These are phyloP conservation scores for Epichloe baconii DNA, from an alignment of 2,329 filamentous ascomycete genomes.

Conservation along the genomic window DNA sequence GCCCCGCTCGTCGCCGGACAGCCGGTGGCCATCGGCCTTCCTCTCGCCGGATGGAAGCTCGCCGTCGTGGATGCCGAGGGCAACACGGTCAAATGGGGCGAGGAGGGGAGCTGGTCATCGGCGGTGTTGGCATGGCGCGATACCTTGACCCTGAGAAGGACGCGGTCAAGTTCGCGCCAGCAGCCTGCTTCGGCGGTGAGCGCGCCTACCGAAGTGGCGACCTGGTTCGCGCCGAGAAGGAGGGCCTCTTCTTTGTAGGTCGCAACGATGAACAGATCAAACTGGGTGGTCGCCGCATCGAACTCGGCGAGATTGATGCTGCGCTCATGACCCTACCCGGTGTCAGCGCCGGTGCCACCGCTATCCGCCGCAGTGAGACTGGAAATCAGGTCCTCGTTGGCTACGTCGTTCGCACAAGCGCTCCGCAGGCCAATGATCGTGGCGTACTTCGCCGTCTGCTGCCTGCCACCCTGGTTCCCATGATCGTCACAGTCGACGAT, in stretches of 20 bases:
- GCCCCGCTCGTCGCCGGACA: conserved; percentile 9
- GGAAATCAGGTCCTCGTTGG: conserved; percentile 12
- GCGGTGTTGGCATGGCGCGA: conserved; percentile 12
- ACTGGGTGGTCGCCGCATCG: conserved; percentile 15
- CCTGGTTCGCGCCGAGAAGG: conserved; percentile 11
- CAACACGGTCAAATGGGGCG: conserved; percentile 25
- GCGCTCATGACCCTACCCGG: conserved; percentile 10
- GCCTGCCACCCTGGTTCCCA: conserved; percentile 10
- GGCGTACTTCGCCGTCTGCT: conserved; percentile 6
- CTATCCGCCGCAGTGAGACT: conserved; percentile 9
- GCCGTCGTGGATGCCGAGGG: conserved; percentile 24
- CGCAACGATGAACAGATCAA: conserved; percentile 18
- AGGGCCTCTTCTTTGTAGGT: conserved; percentile 13
- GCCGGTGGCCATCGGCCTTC: conserved; percentile 11
- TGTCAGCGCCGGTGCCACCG: conserved; percentile 9
- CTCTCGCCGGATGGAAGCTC: conserved; percentile 12
- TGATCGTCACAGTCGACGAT: conserved; percentile 9
- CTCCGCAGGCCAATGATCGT: background rate
- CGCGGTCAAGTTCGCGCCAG: conserved; percentile 10
- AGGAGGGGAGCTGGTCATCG: conserved; percentile 13
- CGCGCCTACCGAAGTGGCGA: conserved; percentile 15
- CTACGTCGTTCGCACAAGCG: conserved; percentile 8
- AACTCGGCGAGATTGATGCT: conserved; percentile 16
- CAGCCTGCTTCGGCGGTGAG: conserved; percentile 9
- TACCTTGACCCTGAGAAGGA: conserved; percentile 12